These are phyloP conservation scores for Lagenaria siceraria DNA, from an alignment of 306 rosid genomes.

Conservation along the genomic window DNA sequence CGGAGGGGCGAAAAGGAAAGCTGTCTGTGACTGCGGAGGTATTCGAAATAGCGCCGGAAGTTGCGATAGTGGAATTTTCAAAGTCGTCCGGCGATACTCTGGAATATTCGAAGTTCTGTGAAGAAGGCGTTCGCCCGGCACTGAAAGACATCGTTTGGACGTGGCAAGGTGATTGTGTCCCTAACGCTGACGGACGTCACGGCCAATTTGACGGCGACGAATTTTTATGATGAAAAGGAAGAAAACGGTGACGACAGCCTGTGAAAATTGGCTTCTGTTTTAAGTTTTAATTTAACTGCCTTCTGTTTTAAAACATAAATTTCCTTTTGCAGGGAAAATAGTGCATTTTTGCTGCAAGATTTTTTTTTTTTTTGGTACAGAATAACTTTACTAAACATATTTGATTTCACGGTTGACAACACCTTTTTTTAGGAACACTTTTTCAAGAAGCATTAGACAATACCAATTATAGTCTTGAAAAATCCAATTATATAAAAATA, in stretches of 20 bases:
- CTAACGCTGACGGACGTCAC: constrained; percentile 5
- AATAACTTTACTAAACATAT: not conserved
- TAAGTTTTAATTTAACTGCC: not conserved
- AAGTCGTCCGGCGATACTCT: constrained; percentile 68
- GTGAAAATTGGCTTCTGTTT: not conserved
- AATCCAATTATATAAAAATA: not conserved
- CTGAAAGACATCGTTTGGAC: constrained; percentile 79
- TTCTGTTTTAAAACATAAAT: not conserved
- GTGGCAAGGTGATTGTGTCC: constrained; percentile 55
- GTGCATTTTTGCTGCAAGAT: not conserved
- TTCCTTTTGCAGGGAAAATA: not conserved
- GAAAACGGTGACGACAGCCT: not conserved
- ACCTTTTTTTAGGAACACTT: not conserved
- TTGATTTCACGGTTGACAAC: not conserved
- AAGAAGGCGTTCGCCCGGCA: constrained; percentile 54
- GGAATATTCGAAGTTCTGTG: constrained; percentile 59
- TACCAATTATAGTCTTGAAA: not conserved
- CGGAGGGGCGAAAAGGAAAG: constrained; percentile 54
- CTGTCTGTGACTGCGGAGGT: constrained; percentile 57
- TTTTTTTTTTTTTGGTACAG: not conserved
- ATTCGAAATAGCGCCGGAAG: constrained; percentile 61
- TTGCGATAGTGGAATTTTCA: constrained; percentile 51
- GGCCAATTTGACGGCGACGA: constrained; percentile 10
- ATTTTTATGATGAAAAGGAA: not conserved
- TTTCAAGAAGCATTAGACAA: not conserved